phyloP scores from a whole-genome alignment of 208 protist species.

The Crithidia mellificae region DNA sequence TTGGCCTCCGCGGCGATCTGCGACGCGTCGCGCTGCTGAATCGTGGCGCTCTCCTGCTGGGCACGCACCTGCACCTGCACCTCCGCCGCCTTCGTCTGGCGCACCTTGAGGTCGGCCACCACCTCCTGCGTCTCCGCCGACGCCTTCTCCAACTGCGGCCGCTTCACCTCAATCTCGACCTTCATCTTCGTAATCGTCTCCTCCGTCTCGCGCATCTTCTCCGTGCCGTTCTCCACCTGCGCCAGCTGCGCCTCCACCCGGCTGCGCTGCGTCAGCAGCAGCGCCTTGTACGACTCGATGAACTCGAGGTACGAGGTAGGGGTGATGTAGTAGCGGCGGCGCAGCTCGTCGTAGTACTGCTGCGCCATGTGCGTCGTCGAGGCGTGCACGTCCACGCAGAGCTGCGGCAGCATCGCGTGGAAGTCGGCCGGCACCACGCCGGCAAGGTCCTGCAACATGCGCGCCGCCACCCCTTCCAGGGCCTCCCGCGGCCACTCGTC shows the following conservation, averaged over 20 bases:
- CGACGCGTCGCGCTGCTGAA: slow-evolving; percentile 84
- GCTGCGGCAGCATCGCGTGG: slow-evolving; percentile 59
- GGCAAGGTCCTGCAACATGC: slow-evolving; percentile 71
- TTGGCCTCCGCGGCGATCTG: slow-evolving; percentile 90
- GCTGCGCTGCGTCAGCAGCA: slow-evolving; percentile 80
- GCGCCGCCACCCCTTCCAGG: slow-evolving; percentile 85
- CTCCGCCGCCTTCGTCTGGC: slow-evolving; percentile 83
- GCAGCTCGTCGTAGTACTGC: slow-evolving; percentile 91
- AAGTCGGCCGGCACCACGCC: slow-evolving; percentile 47
- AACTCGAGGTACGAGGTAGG: slow-evolving; percentile 96
- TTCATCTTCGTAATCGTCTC: slow-evolving; percentile 93
- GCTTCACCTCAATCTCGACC: slow-evolving; percentile 90
- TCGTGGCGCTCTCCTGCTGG: slow-evolving; percentile 89
- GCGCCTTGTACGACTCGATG: slow-evolving; percentile 91
- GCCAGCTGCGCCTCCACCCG: slow-evolving; percentile 87
- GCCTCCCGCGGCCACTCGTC: slow-evolving; percentile 96
- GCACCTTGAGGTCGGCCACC: slow-evolving; percentile 87
- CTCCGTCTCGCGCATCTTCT: slow-evolving; percentile 93
- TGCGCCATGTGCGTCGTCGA: slow-evolving; percentile 69
- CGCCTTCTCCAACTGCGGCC: slow-evolving; percentile 88
- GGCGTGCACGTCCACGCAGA: slow-evolving; percentile 91
- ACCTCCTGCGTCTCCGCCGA: slow-evolving; percentile 88
- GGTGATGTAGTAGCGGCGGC: slow-evolving; percentile 95
- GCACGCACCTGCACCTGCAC: slow-evolving; percentile 88
- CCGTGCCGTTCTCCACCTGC: slow-evolving; percentile 87